Base-by-base conservation (phyloP, 2,329 filamentous ascomycete genomes). In the Alternaria infectoria region DNA sequence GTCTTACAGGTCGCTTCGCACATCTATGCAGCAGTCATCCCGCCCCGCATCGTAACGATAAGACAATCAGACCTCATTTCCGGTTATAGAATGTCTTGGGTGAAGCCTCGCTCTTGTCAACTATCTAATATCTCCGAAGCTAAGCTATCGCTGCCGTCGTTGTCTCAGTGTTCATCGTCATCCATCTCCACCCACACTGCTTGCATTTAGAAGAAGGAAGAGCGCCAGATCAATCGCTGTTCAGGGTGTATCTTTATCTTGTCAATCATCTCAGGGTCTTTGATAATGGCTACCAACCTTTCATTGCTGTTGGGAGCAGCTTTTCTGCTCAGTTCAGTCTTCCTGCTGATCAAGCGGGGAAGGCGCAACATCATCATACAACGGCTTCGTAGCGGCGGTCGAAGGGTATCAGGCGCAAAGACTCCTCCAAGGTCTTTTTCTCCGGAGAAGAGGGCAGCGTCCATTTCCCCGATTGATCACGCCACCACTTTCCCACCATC, bases 371-470 rank as follows among this genome's bases (percentile, higher is more conserved):
- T 81, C 6, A 46, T 87, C 4, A 67, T 83, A 17, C 68, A 72
- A 57, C 77, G 80, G 57, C 62, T 86, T 6, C 72, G 71, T 21
- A 67, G 82, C 54, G 80, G 77, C 52, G 76, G 77, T 45, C 79
- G 81, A 59, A 81, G 81, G 65, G 69, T 77, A n/a, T 84, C 84
- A n/a, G 81, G 79, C 28, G 81, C 84, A 11, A 80, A 77, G 64
- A 87, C 85, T n/a, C 85, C 86, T 45, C 84, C 86, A 43, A 81
- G 82, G 54, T 87, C 85, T 2, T 67, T 87, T 10, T 86, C 85
- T 1, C 84, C 84, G 3, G 80, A 81, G n/a, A 85, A 84, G 72
- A 79, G 54, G 60, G 74, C 44, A 23, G 72, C 70, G 13, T 76
- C 77, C 54, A 62, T 74, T 4, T 66, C 78, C 15, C 76, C 81